Percentiles rank a stretch among this genome's conserved stretches.
These are phyloP conservation scores for Scheffersomyces lignosus DNA, from an alignment of 805 yeast genomes.

Conservation along the genomic window DNA sequence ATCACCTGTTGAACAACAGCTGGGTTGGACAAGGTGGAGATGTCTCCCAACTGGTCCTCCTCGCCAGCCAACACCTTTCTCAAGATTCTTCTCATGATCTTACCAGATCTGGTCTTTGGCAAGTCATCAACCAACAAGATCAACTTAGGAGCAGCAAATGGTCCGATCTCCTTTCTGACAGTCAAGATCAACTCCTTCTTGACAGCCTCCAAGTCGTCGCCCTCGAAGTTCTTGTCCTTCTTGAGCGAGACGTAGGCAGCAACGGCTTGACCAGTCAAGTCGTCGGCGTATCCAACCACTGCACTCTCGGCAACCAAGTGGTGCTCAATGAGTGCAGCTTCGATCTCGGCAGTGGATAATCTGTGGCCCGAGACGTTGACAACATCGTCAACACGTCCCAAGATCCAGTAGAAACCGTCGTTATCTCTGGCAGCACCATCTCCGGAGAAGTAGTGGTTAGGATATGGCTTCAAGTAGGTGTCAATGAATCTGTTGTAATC, in stretches of 20 bases:
- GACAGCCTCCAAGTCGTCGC: constrained; percentile 53
- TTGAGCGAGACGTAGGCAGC: constrained; percentile 91
- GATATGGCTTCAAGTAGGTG: constrained; percentile 90
- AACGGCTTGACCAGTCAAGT: constrained; percentile 96
- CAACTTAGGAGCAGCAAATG: constrained; percentile 93
- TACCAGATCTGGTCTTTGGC: constrained; percentile 98
- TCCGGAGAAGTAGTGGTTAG: constrained; percentile 93
- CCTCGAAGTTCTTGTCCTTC: constrained; percentile 33
- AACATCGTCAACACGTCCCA: constrained; percentile 98
- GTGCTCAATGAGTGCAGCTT: constrained; percentile 83
- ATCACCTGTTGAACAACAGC: constrained; percentile 77
- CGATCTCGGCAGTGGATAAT: constrained; percentile 97
- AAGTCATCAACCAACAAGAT: constrained; percentile 83
- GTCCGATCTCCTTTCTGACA: constrained; percentile 90
- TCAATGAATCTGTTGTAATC: constrained; percentile 85
- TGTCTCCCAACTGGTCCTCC: constrained; percentile 90
- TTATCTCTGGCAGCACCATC: constrained; percentile 98
- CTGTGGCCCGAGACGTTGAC: constrained; percentile 98
- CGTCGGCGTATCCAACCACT: constrained; percentile 94
- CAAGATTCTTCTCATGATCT: constrained; percentile 96
- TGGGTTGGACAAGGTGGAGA: constrained; percentile 86
- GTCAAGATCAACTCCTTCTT: constrained; percentile 78
- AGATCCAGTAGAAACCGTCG: constrained; percentile 96
- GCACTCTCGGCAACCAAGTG: constrained; percentile 87
- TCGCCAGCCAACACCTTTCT: constrained; percentile 92